phyloP scores from a whole-genome alignment of 2,329 filamentous ascomycete genomes.

The Colletotrichum viniferum region DNA sequence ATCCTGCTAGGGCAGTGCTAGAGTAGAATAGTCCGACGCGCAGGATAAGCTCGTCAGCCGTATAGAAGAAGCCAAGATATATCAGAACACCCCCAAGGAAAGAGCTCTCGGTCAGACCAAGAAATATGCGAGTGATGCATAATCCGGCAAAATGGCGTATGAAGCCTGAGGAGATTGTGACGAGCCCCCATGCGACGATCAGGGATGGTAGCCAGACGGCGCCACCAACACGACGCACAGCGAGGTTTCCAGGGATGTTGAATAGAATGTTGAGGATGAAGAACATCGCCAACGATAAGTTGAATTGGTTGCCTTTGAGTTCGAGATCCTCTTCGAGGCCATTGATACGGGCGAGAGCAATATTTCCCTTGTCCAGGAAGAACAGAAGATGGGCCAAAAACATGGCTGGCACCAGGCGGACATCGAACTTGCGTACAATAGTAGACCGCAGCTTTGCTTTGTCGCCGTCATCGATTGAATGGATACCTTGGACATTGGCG shows the following conservation, averaged over 20 bases:
- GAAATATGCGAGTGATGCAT: conserved; percentile 23
- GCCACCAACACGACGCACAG: conserved; percentile 24
- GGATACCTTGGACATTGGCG: not conserved
- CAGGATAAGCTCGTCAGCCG: conserved; percentile 24
- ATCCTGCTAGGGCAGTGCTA: conserved; percentile 17
- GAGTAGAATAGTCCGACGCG: conserved; percentile 28
- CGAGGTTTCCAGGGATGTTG: conserved; percentile 28
- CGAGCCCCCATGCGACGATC: conserved; percentile 26
- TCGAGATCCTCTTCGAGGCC: conserved; percentile 18
- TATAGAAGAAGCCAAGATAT: conserved; percentile 31
- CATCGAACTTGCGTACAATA: conserved; percentile 19
- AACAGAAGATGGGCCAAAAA: conserved; percentile 19
- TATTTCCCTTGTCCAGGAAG: conserved; percentile 22
- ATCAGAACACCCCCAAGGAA: conserved; percentile 28
- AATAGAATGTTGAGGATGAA: conserved; percentile 26
- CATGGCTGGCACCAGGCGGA: conserved; percentile 10
- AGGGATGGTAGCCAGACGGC: conserved; percentile 23
- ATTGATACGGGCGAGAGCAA: conserved; percentile 23
- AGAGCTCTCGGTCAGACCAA: conserved; percentile 27
- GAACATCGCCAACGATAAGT: conserved; percentile 26
- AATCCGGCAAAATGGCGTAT: conserved; percentile 24
- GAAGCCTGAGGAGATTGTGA: conserved; percentile 25
- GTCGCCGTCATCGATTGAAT: not conserved
- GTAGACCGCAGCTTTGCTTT: not conserved
- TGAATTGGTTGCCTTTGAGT: conserved; percentile 16